phyloP scores from a whole-genome alignment of 768 basidiomycete species.

The Coprinopsis strossmayeri region DNA sequence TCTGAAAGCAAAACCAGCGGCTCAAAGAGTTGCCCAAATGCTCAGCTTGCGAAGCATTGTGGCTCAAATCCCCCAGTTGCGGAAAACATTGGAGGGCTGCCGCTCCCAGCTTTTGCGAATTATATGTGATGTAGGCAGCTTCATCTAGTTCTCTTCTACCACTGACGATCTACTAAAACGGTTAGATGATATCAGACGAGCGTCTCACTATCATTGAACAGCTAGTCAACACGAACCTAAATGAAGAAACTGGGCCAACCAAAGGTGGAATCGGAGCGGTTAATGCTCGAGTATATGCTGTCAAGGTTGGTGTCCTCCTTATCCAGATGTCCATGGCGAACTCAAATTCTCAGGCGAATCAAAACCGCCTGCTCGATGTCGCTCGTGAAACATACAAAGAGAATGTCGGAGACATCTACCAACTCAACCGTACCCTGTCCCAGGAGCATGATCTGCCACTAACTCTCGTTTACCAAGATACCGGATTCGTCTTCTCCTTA shows the following conservation, averaged over 20 bases:
- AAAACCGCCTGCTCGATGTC: slow-evolving; percentile 83
- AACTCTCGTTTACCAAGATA: slow-evolving; percentile 62
- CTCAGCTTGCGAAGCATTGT: slow-evolving; percentile 73
- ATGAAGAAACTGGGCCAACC: slow-evolving; percentile 56
- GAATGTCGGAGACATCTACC: slow-evolving; percentile 82
- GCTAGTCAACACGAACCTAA: slow-evolving; percentile 56
- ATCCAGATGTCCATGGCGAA: not conserved
- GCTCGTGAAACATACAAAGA: slow-evolving; percentile 94
- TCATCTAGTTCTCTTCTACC: not conserved
- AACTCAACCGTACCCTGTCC: slow-evolving; percentile 51
- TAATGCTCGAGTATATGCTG: slow-evolving; percentile 84
- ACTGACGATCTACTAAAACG: not conserved
- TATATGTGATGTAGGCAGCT: slow-evolving; percentile 48
- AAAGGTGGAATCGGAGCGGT: slow-evolving; percentile 71
- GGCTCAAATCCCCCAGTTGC: slow-evolving; percentile 55
- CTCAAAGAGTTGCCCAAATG: slow-evolving; percentile 69
- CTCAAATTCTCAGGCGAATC: slow-evolving; percentile 39
- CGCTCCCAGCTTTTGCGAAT: slow-evolving; percentile 56
- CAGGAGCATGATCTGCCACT: slow-evolving; percentile 63
- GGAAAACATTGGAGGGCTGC: slow-evolving; percentile 52
- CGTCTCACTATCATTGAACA: slow-evolving; percentile 57
- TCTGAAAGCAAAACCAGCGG: slow-evolving; percentile 55
- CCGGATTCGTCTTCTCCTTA: slow-evolving; percentile 66
- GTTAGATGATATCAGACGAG: slow-evolving; percentile 70
- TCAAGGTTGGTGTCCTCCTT: slow-evolving; percentile 43